Conservation (phyloP, 192 early-diverging fungal species). For the Coemansia sp. region DNA sequence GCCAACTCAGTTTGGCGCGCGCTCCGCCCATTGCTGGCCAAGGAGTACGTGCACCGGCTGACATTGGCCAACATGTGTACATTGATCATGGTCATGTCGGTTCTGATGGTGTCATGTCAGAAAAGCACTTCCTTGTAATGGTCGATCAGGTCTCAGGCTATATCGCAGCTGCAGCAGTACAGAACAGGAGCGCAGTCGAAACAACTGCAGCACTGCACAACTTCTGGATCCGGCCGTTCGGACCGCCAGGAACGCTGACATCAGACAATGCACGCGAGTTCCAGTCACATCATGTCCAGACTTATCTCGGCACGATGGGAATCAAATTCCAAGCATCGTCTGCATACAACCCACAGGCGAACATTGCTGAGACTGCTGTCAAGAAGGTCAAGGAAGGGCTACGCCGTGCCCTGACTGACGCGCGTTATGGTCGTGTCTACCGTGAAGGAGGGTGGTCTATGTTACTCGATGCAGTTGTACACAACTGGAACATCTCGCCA, state of each 20-base stretch:
- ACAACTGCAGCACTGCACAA: not conserved
- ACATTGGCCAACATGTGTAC: not conserved
- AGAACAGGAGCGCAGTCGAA: not conserved
- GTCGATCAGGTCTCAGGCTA: not conserved
- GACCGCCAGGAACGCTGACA: not conserved
- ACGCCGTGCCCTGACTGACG: not conserved
- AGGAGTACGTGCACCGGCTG: no score
- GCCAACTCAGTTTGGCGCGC: not conserved
- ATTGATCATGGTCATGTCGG: not conserved
- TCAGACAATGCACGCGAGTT: not conserved
- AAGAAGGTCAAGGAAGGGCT: not conserved
- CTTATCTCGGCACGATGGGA: not conserved
- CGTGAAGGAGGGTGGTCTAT: not conserved
- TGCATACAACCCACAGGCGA: not conserved
- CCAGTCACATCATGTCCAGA: not conserved
- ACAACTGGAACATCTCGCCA: not conserved
- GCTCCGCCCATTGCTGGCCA: not conserved
- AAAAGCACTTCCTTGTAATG: not conserved
- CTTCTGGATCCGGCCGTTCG: not conserved
- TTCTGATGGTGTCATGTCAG: not conserved
- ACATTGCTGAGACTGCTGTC: not conserved
- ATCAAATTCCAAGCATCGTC: not conserved
- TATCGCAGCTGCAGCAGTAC: not conserved
- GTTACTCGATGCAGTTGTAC: not conserved
- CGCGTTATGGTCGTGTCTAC: not conserved